These are phyloP conservation scores for Penicillium soppii DNA, from an alignment of 495 filamentous ascomycete genomes.

Conservation along the genomic window DNA sequence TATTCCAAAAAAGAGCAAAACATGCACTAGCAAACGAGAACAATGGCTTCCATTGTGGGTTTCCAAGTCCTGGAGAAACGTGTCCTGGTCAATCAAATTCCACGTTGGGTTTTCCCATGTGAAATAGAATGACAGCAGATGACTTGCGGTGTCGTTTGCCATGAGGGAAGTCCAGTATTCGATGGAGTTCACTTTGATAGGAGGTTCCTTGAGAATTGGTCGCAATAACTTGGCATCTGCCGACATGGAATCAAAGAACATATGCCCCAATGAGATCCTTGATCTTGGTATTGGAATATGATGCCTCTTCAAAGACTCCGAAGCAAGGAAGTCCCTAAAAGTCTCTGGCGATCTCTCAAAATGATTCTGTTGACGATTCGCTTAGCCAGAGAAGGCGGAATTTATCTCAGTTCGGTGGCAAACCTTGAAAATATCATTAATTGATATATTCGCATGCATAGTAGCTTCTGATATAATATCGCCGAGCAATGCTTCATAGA, in stretches of 20 bases:
- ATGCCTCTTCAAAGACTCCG: slow-evolving; percentile 9
- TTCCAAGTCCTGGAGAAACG: slow-evolving; percentile 25
- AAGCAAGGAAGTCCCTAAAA: neutral
- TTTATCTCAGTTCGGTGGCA: neutral
- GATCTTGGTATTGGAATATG: slow-evolving; percentile 7
- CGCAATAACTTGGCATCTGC: slow-evolving; percentile 1
- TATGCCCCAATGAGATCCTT: slow-evolving; percentile 15
- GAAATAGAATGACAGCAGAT: slow-evolving; percentile 29
- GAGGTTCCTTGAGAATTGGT: slow-evolving; percentile 9
- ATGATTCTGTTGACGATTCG: neutral
- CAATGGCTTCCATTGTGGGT: slow-evolving; percentile 11
- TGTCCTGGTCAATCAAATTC: slow-evolving; percentile 23
- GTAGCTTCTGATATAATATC: neutral
- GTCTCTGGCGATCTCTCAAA: neutral
- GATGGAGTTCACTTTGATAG: slow-evolving; percentile 15
- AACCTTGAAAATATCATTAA: neutral
- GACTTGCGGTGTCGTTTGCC: slow-evolving; percentile 23
- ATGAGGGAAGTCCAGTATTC: slow-evolving; percentile 23
- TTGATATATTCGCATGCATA: neutral
- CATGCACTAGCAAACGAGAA: slow-evolving; percentile 20
- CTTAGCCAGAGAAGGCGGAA: neutral
- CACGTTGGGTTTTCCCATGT: slow-evolving; percentile 31
- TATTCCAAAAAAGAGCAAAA: slow-evolving; percentile 24
- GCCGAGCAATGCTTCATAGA: neutral
- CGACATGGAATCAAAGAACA: slow-evolving; percentile 13